Evolutionary conservation across 1,284 basidiomycete species (phyloP), one percentile per base, ranked within the genome.

Genomic region (Ceratobasidium sp.): DNA sequence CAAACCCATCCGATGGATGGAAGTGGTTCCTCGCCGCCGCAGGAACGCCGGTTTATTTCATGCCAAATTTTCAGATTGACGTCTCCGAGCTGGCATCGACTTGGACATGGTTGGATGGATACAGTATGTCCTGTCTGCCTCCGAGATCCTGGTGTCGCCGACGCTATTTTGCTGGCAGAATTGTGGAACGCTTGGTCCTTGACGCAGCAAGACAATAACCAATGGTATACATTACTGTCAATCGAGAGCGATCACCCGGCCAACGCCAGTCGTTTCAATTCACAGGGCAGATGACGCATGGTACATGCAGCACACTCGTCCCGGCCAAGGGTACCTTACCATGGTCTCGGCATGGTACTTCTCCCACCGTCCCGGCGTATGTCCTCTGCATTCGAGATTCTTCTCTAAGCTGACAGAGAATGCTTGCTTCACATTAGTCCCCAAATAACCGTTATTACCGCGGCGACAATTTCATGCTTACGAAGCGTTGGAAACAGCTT

Each of bases 361-460:
- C 72, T 82, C 81, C 48, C 81, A 82, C 76, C 82, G 80, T 76
- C 78, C 79, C 36, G 75, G 76, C n/a, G 62, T 67, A 32, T 5
- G 58, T 53, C 34, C 62, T 48, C 18, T 10, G 12, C 16, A 39
- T n/a, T n/a, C n/a, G 14, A 14, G 36, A 14, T 39, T 30, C 28
- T 55, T n/a, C n/a, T n/a, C n/a, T n/a, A n/a, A n/a, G n/a, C n/a
- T n/a, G n/a, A n/a, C n/a, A n/a, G n/a, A n/a, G n/a, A n/a, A n/a
- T n/a, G n/a, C n/a, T n/a, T 23, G 23, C 23, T 23, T 50, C 23
- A 50, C 48, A n/a, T n/a, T n/a, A 57, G 55, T 18, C 32, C 8
- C n/a, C 18, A 77, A 81, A 82, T 79, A 82, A 83, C 79, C 81
- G 82, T 77, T 83, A 80, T 79, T 76, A 82, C 61, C 77, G 79